A percentile compares a stretch with the other conserved stretches of the same genome.
These are phyloP conservation scores for Avena sativa DNA, from an alignment of 176 grass and related monocot species.

Conservation along the genomic window DNA sequence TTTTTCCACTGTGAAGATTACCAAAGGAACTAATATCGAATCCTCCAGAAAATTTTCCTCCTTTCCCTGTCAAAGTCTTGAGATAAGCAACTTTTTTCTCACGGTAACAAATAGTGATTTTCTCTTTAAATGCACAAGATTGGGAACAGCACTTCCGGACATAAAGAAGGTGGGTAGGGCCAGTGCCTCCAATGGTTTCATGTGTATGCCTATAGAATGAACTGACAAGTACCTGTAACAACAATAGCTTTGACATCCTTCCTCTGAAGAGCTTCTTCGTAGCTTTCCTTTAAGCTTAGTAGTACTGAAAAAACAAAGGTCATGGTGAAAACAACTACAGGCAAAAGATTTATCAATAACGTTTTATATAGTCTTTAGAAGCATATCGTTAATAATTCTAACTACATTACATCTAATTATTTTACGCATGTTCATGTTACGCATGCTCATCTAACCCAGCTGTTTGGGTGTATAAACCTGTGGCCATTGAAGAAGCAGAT, in stretches of 20 bases:
- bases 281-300: slow-evolving; percentile 72
- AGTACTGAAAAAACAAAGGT: slow-evolving; percentile 57
- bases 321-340: slow-evolving; percentile 15
- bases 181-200: background rate
- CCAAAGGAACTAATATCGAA: slow-evolving; percentile 85
- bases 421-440: background rate
- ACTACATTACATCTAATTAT: background rate
- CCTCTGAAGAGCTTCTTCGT: slow-evolving; percentile 75
- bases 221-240: slow-evolving; percentile 61
- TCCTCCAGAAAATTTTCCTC: slow-evolving; percentile 87
- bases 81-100: background rate
- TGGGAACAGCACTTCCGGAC: background rate
- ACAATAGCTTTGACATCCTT: slow-evolving; percentile 86
- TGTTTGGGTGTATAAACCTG: background rate
- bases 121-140: background rate
- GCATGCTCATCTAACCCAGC: too few relatives aligned
- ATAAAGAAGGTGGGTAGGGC: background rate
- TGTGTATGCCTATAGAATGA: slow-evolving; percentile 30
- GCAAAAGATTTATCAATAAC: background rate
- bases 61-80: slow-evolving; percentile 60
- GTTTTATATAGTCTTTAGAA: background rate
- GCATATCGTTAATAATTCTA: background rate
- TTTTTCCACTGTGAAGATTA: slow-evolving; percentile 67
- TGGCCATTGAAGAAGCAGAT: background rate
- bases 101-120: slow-evolving; percentile 6